Percentiles rank a stretch among this genome's conserved stretches.
Conservation (phyloP, 257 asterid species). For the Nicotiana tabacum region DNA sequence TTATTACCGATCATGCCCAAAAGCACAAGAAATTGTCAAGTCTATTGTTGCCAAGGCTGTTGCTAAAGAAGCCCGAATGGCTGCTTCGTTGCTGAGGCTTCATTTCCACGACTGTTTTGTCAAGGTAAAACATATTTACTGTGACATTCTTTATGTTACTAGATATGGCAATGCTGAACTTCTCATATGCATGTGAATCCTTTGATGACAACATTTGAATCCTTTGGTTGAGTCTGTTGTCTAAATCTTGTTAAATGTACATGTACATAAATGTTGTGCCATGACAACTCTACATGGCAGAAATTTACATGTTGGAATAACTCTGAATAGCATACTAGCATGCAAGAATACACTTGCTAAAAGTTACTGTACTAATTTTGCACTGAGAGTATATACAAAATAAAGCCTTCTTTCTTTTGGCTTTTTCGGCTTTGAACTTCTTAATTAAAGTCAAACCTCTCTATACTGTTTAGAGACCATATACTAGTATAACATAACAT, state of each 20-base stretch:
- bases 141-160: background rate
- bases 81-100: slow-evolving; percentile 85
- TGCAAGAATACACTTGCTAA: background rate
- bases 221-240: background rate
- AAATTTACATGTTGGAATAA: background rate
- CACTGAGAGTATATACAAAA: background rate
- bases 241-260: background rate
- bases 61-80: slow-evolving; percentile 80
- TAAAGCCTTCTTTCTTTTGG: background rate
- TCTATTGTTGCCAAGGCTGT: slow-evolving; percentile 76
- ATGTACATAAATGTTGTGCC: background rate
- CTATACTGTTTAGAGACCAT: no score
- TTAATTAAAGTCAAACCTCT: background rate
- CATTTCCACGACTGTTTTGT: slow-evolving; percentile 96
- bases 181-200: background rate
- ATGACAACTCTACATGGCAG: background rate
- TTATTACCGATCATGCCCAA: slow-evolving; percentile 70
- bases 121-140: slow-evolving; percentile 36
- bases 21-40: slow-evolving; percentile 51
- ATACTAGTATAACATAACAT: no score
- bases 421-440: background rate
- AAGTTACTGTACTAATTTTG: background rate
- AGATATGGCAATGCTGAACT: background rate
- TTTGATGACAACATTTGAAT: background rate
- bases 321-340: background rate